These are phyloP conservation scores for Fusarium secorum DNA, from an alignment of 2,329 filamentous ascomycete species.

Conservation along the genomic window DNA sequence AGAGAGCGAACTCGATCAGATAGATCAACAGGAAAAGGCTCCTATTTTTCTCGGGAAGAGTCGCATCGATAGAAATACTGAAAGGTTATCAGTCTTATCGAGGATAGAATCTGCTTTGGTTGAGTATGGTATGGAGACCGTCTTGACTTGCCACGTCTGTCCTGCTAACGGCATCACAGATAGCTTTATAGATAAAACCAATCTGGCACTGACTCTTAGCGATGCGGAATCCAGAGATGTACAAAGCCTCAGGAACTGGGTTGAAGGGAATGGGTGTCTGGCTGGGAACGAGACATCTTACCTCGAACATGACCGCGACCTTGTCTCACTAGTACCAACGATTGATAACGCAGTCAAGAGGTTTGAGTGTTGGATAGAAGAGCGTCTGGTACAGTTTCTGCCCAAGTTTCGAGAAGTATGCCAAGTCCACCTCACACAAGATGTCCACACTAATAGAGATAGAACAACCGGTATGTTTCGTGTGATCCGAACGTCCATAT, in stretches of 20 bases:
- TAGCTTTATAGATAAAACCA: neutral
- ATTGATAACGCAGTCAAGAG: neutral
- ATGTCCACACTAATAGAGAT: neutral
- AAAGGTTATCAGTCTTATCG: neutral
- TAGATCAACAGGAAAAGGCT: neutral
- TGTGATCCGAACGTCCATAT: neutral
- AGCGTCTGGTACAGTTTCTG: neutral
- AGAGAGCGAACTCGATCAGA: neutral
- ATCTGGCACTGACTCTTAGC: neutral
- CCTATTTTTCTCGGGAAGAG: neutral
- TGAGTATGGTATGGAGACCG: neutral
- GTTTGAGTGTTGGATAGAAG: slow-evolving; percentile 6
- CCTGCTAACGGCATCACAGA: neutral
- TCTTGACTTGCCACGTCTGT: rapidly evolving
- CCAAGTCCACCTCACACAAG: rapidly evolving
- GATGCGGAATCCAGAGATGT: neutral
- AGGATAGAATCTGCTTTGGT: neutral
- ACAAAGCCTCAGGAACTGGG: neutral
- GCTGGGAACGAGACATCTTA: neutral
- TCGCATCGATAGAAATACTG: neutral
- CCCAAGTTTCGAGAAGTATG: neutral
- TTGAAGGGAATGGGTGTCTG: neutral
- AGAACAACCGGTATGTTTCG: neutral
- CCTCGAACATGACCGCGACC: neutral
- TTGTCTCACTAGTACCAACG: neutral